Base-by-base conservation (phyloP, 2,329 filamentous ascomycete species). In the Ascochyta pisi region DNA sequence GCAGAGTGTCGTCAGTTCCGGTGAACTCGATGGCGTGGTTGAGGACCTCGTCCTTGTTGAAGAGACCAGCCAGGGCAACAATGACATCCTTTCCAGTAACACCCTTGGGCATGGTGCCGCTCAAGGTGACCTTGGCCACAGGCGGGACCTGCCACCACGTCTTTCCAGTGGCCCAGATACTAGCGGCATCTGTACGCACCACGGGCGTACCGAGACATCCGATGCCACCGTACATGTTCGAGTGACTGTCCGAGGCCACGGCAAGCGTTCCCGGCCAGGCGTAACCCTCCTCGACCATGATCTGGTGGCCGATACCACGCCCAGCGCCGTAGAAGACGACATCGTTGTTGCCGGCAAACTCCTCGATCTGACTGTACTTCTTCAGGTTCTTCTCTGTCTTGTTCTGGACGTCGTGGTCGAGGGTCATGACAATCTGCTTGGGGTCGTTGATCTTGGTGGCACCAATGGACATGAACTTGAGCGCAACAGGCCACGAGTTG, bases 41-140 rank as follows among this genome's bases (percentile, higher is more conserved):
- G 13, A 97, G 82, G 0, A 97, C 94, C 40, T 96, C 91, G 64
- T 92, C 89, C 50, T 89, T 86, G 76, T 90, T 90, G 80, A 98
- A 96, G 0, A 96, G 78, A 1, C 90, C 91, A 65, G 91, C 96
- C 1, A 98, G 83, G 0, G 92, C 91, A 24, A 97, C 85, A 63
- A 98, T 98, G 12, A 96, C 90, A 74, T 98, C 95, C 76, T 99
- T 98, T 27, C 92, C 94, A 0, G 89, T 92, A 1, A 96, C 92
- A 10, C 93, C 93, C 1, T 80, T 78, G 0, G 91, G 93, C 6
- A 96, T 79, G 0, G 85, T 76, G 6, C 92, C 93, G 0, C 84
- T 90, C 10, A 98, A 82, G 0, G 85, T 93, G 23, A 97, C 85
- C 76, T 89, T 89, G 1, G 90, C 91, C 26, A 96, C 85, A 0